Evolutionary conservation across 257 asterid species (phyloP).

Genomic region (Prunella vulgaris): DNA sequence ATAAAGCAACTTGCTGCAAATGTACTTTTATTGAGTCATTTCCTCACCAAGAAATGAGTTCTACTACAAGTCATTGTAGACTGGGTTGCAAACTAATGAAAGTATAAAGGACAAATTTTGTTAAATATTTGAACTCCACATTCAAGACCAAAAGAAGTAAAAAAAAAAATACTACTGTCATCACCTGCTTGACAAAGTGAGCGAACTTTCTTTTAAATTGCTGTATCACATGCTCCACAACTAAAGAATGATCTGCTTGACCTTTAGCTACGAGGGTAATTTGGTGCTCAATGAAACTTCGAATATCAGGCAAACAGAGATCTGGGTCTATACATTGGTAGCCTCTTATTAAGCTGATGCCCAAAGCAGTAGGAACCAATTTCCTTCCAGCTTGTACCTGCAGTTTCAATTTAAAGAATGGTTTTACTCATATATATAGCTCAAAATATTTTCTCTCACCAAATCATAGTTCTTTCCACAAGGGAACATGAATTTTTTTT

Average conservation of each 20-base stretch:
- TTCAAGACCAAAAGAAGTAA: slow-evolving; percentile 3
- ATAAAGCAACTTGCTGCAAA: not conserved
- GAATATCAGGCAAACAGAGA: slow-evolving; percentile 86
- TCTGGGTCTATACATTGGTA: slow-evolving; percentile 90
- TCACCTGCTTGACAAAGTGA: slow-evolving; percentile 84
- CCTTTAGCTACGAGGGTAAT: slow-evolving; percentile 90
- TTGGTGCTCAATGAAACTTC: slow-evolving; percentile 93
- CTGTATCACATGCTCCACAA: slow-evolving; percentile 77
- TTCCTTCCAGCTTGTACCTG: slow-evolving; percentile 90
- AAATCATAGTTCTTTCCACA: not conserved
- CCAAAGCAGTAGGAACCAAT: slow-evolving; percentile 82
- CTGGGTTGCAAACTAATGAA: not conserved
- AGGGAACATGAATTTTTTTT: not conserved
- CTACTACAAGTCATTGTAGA: not conserved
- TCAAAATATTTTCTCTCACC: not conserved
- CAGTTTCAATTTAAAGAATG: slow-evolving; percentile 18
- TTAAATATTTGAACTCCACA: not conserved
- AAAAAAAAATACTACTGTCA: not conserved
- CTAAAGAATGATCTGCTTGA: slow-evolving; percentile 75
- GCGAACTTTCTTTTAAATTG: slow-evolving; percentile 80
- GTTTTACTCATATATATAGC: not conserved
- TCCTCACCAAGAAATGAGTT: slow-evolving; percentile 4
- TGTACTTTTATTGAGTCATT: not conserved
- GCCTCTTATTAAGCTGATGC: slow-evolving; percentile 90
- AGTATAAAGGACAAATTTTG: not conserved